Conservation (phyloP, 78 protist species). For the Bodo saltans region DNA sequence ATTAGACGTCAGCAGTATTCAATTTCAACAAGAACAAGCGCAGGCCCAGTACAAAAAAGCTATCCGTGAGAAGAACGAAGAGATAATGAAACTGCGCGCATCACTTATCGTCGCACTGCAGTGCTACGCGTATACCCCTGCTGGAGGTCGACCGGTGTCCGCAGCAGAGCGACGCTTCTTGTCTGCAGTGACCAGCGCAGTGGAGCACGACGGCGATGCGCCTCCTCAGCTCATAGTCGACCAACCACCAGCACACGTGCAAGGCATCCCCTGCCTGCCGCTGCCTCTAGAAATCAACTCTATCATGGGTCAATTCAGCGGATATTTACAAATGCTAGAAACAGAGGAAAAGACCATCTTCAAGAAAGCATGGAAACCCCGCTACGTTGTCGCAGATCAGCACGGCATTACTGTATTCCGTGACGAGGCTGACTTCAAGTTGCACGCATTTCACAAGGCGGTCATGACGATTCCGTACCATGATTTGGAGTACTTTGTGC, state of each 20-base stretch:
- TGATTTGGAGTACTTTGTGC: not conserved
- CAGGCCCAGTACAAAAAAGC: too few species aligned
- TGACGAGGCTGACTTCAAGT: not conserved
- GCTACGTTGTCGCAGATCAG: not conserved
- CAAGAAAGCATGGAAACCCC: not conserved
- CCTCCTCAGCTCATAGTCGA: not conserved
- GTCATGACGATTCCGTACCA: not conserved
- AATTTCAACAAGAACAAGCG: too few species aligned
- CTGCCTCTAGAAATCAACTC: not conserved
- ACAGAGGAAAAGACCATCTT: not conserved
- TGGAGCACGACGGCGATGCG: not conserved
- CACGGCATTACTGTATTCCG: not conserved
- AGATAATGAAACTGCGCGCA: not conserved
- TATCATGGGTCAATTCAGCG: not conserved
- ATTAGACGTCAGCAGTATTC: too few species aligned
- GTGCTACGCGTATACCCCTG: too few species aligned
- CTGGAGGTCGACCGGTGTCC: not conserved
- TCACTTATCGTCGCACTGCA: too few species aligned
- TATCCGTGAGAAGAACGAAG: not conserved
- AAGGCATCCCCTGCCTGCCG: not conserved
- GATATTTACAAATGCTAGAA: not conserved
- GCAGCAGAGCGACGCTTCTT: not conserved
- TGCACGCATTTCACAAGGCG: not conserved
- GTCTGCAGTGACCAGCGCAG: not conserved
- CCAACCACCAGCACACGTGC: not conserved